Evolutionary conservation across 352 stramenopile genomes (phyloP), one percentile per base, ranked within the genome.

Genomic region (Pythium chondricola): DNA sequence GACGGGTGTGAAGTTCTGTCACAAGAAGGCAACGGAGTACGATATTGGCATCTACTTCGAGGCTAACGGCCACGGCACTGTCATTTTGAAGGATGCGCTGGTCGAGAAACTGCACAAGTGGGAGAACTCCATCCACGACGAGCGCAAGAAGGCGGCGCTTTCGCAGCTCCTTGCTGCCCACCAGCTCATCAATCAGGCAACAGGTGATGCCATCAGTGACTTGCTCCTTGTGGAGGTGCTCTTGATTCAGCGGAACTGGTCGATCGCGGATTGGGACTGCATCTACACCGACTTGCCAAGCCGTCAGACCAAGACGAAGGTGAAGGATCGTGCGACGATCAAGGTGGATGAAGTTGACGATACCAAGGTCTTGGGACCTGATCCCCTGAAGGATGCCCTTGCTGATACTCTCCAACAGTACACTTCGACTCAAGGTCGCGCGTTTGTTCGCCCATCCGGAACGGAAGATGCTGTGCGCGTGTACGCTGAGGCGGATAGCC

Each of bases 1-100:
- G 76, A 99, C 96, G 6, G 96, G 96, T 39, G 96, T 99, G 42
- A 99, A 99, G 74, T 92, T 97, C 64, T 93, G 98, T 42, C 96
- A 99, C 69, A 81, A 96, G 44, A 94, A 96, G 54, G 91, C 96
- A 17, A 68, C 84, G 32, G 65, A 97, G 48, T 99, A 96, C 64
- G 97, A 99, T 70, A 85, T 99, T 51, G 97, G 96, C 27, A 85
- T 99, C 33, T 99, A 99, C 81, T 99, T 99, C 70, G 97, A 99
- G 71, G 88, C 97, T 26, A 99, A 99, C 73, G 97, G 97, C 40
- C 97, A 99, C 71, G 97, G 97, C 31, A 99, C 96, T 2, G 95
- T 99, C 22, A 67, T 99, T 20, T 96, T 99, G 65, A 95, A 88
- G 43, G 77, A 95, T 31, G 63, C 75, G 37, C 75, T 97, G 24